Evolutionary conservation across 805 yeast species (phyloP), one percentile per base, ranked within the genome.

Genomic region (Lipomyces sp.): DNA sequence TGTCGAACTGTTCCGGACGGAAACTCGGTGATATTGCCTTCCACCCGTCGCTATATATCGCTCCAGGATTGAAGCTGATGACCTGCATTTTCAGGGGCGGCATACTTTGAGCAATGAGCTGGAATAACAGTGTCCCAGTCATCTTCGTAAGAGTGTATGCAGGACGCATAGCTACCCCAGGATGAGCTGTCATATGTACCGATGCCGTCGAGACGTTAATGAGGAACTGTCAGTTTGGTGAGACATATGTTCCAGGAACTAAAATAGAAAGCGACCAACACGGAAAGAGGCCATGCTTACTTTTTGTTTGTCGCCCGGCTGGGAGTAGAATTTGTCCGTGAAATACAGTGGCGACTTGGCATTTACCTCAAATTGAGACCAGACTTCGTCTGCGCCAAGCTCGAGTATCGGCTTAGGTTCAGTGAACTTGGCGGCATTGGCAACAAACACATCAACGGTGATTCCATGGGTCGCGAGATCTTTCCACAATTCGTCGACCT

Each of bases 391-490:
- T 50, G 53, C 53, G 53, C 53, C 53, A 50, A 50, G 53, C 53
- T 50, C 53, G 53, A 50, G 53, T 50, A 50, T 50, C 53, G 53
- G 53, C 53, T 50, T 50, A 50, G 53, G 53, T 50, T 50, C 53
- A 2, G 53, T 50, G 53, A n/a, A 50, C 53, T 50, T 50, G 32
- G 32, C 53, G 32, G 7, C 53, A 50, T 50, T 50, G 53, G 53
- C 53, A 8, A 50, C 53, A 50, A 50, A 8, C 32, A 50, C 53
- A 8, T 50, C 53, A 18, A 50, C 32, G 29, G 53, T 50, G 32
- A 50, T 50, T 32, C 53, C 53, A 32, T 50, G 53, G 53, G 53
- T 8, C 6, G 53, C 53, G 53, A 50, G 53, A 32, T 50, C 53
- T 50, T 4, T 50, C 53, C 53, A 50, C 10, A 50, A 50, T 8